phyloP scores from a whole-genome alignment of 805 yeast species.

The Starmera amethionina region DNA sequence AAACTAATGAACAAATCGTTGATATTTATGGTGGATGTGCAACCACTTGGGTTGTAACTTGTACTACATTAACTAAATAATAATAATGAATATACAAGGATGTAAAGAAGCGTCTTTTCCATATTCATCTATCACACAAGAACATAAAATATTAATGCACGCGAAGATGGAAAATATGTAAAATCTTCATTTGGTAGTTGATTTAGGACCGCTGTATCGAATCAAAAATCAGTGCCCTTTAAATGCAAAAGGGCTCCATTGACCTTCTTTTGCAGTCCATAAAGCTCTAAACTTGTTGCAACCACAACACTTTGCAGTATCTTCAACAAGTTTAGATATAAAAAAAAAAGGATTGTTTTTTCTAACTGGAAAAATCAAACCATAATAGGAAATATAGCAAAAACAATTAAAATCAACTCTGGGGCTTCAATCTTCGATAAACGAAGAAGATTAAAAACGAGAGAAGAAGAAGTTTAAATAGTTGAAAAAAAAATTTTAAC shows the following conservation, averaged over 20 bases:
- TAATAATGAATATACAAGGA: conserved; percentile 13
- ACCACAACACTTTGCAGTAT: no score
- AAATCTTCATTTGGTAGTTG: conserved; percentile 37
- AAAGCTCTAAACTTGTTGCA: no score
- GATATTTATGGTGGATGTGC: conserved; percentile 57
- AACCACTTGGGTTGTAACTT: conserved; percentile 46
- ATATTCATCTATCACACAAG: conserved; percentile 50
- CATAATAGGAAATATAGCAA: no score
- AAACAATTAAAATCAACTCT: no score
- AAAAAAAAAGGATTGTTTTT: no score
- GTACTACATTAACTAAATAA: no score
- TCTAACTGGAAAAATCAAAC: no score
- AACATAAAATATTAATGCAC: conserved; percentile 9
- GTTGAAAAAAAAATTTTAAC: no score
- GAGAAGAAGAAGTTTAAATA: no score
- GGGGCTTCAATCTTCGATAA: no score
- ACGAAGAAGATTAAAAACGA: no score
- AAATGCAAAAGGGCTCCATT: not conserved
- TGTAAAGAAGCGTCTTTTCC: conserved; percentile 77
- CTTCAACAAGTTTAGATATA: no score
- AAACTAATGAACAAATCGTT: conserved; percentile 14
- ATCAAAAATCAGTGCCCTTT: conserved; percentile 13
- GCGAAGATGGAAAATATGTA: conserved; percentile 77
- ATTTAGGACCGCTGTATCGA: conserved; percentile 60
- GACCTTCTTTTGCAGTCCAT: not conserved